Percentiles rank a stretch among this genome's conserved stretches.
Evolutionary conservation across 768 basidiomycete genomes (phyloP).

Genomic region (Naganishia vishniacii): DNA sequence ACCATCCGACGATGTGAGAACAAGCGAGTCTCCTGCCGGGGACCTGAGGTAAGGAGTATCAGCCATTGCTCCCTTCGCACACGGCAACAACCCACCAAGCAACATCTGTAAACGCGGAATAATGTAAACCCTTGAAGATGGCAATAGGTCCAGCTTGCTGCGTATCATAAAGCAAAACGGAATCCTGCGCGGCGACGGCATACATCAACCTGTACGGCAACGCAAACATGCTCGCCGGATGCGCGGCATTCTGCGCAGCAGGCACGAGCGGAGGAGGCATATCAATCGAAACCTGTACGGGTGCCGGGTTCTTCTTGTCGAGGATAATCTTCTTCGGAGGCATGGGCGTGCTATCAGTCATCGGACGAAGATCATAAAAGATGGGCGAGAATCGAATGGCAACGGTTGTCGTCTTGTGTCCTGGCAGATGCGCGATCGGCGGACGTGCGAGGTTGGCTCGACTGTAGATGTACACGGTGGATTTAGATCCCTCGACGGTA

Average conservation of each 20-base stretch:
- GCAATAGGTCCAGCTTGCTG: constrained; percentile 90
- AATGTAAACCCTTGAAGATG: constrained; percentile 87
- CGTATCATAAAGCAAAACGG: constrained; percentile 89
- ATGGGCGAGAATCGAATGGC: constrained; percentile 91
- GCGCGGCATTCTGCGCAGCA: constrained; percentile 40
- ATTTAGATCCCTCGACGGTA: constrained; percentile 52
- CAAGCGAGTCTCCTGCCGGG: constrained; percentile 84
- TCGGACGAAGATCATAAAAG: constrained; percentile 72
- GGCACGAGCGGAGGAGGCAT: constrained; percentile 61
- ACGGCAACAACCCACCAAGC: constrained; percentile 73
- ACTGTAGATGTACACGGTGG: constrained; percentile 85
- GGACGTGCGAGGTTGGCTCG: constrained; percentile 88
- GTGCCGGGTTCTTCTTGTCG: constrained; percentile 50
- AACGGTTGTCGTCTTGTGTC: constrained; percentile 91
- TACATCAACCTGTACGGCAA: constrained; percentile 91
- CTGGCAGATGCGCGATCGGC: constrained; percentile 89
- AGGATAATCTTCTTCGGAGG: constrained; percentile 59
- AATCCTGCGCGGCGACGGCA: constrained; percentile 94
- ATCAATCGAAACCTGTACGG: constrained; percentile 49
- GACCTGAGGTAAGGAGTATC: constrained; percentile 60
- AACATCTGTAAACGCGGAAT: constrained; percentile 95
- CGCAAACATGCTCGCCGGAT: constrained; percentile 66
- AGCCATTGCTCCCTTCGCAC: constrained; percentile 20
- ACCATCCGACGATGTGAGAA: constrained; percentile 88
- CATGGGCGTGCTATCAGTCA: constrained; percentile 51